These are phyloP conservation scores for Aspergillus bombycis DNA, from an alignment of 2,329 filamentous ascomycete genomes.

Conservation along the genomic window DNA sequence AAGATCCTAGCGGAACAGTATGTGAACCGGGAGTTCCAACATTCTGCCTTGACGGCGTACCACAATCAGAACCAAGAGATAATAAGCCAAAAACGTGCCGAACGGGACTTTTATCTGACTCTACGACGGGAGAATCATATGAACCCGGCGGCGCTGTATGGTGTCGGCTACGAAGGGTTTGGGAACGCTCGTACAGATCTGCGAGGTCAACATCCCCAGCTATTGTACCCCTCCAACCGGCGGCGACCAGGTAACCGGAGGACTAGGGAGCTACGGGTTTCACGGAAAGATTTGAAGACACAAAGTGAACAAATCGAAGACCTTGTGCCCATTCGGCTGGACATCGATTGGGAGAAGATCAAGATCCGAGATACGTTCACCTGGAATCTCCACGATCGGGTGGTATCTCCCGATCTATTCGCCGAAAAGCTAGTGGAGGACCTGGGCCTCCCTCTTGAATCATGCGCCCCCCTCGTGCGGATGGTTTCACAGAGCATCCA, in stretches of 20 bases:
- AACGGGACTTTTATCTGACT: slow-evolving; percentile 70
- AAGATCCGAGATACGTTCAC: slow-evolving; percentile 97
- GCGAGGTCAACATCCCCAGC: slow-evolving; percentile 63
- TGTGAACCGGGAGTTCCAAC: slow-evolving; percentile 64
- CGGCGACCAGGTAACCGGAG: slow-evolving; percentile 76
- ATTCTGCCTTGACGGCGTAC: slow-evolving; percentile 57
- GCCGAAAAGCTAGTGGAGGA: slow-evolving; percentile 90
- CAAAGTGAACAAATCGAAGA: slow-evolving; percentile 93
- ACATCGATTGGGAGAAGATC: slow-evolving; percentile 94
- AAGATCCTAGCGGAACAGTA: slow-evolving; percentile 65
- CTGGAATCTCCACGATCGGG: slow-evolving; percentile 94
- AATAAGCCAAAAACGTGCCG: slow-evolving; percentile 65
- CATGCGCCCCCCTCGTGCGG: slow-evolving; percentile 58
- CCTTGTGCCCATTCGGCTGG: slow-evolving; percentile 84
- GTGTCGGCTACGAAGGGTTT: slow-evolving; percentile 80
- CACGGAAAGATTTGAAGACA: slow-evolving; percentile 76
- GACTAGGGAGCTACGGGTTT: slow-evolving; percentile 72
- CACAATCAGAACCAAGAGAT: slow-evolving; percentile 60
- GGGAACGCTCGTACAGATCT: slow-evolving; percentile 83
- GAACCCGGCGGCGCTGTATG: slow-evolving; percentile 64
- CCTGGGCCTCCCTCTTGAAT: slow-evolving; percentile 71
- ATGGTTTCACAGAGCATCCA: slow-evolving; percentile 72
- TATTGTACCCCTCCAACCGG: slow-evolving; percentile 80
- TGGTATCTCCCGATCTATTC: slow-evolving; percentile 78
- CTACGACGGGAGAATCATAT: slow-evolving; percentile 62